phyloP scores from a whole-genome alignment of 148 eudicot species.

The Amaranthus hypochondriacus region DNA sequence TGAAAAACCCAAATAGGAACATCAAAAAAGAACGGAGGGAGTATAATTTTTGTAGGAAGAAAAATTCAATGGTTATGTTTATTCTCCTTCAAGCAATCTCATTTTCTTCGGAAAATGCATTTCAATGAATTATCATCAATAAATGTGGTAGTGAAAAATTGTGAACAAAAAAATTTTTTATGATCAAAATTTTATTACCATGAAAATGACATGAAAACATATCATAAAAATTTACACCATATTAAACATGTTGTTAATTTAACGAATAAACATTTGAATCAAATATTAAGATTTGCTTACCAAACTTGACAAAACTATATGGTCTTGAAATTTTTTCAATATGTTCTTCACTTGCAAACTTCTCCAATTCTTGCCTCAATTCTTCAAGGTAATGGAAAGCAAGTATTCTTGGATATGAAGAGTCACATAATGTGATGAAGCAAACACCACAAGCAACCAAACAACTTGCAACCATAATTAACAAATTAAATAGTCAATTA shows the following conservation, averaged over 20 bases:
- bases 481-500: background rate
- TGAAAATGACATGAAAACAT: no score
- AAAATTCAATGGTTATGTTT: no score
- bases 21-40: no score
- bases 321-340: slow-evolving; percentile 34
- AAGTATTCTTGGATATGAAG: slow-evolving; percentile 43
- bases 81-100: no score
- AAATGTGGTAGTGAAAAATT: no score
- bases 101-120: no score
- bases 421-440: slow-evolving; percentile 45
- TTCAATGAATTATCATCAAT: no score
- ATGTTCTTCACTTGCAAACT: slow-evolving; percentile 28
- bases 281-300: slow-evolving; percentile 18
- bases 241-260: background rate
- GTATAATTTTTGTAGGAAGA: no score
- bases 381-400: slow-evolving; percentile 44
- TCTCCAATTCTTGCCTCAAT: slow-evolving; percentile 39
- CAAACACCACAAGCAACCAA: slow-evolving; percentile 43
- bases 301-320: slow-evolving; percentile 38
- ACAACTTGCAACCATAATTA: slow-evolving; percentile 26
- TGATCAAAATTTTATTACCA: no score
- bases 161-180: no score
- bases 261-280: background rate
- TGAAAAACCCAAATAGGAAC: no score
- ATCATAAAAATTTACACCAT: no score